Base-by-base conservation (phyloP, 1,139 yeast genomes). In the Kurtzmaniella quercitrusa region DNA sequence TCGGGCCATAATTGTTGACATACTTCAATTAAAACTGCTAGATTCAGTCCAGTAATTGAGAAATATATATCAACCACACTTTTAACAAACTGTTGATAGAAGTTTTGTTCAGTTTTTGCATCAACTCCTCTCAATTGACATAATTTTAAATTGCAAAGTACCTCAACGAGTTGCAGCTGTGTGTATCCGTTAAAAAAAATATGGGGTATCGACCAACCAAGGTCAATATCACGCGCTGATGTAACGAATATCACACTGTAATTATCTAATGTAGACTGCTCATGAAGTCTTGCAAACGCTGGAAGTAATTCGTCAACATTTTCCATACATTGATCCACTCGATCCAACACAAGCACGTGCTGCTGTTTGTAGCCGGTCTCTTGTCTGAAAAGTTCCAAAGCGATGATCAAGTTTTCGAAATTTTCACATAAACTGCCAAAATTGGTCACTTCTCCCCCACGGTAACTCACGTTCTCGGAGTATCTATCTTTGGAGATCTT, bases 271-370 rank as follows among this genome's bases (percentile, higher is more conserved):
- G 47, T 46, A 1, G 68, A 56, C 40, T 61, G 60, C 50, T 82
- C 87, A 23, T 67, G 66, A 32, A 80, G 50, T 38, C 78, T 62
- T 2, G 72, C 53, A 50, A 82, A 74, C 9, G 76, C 68, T n/a
- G 68, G 59, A 44, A 71, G 65, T 8, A 81, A 48, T 8, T 70
- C 77, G 12, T 66, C 62, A 0, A 72, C 62, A 19, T 69, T 65
- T 33, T 79, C 87, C 51, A 72, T 70, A 36, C 82, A 66, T 46
- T 71, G 72, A 52, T 82, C 87, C 28, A 78, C 66, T 9, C 82
- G 59, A 50, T 82, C 88, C n/a, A 82, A 61, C 0, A 82, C 80
- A 34, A 82, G 57, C 5, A 79, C 70, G 50, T 80, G 84, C n/a
- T 65, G 68, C 2, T 66, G 61, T 0, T 48, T 39, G 47, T 70